A percentile compares a stretch with the other conserved stretches of the same genome.
These are phyloP conservation scores for Skeletonema costatum DNA, from an alignment of 108 stramenopile species.

Conservation along the genomic window DNA sequence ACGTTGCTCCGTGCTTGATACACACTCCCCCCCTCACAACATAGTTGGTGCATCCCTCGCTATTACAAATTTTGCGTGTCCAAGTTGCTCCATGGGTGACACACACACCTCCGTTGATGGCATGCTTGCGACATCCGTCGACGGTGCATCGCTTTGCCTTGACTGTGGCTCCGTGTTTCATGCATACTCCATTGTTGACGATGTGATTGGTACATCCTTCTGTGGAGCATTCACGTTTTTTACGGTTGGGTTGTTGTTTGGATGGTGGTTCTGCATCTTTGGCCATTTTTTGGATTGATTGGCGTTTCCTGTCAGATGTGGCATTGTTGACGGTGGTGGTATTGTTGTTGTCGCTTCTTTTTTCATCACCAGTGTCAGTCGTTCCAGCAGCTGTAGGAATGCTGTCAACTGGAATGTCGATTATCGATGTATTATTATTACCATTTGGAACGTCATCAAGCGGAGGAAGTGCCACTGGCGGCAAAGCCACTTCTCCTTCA, in stretches of 20 bases:
- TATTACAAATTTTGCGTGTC: background rate
- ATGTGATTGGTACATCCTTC: constrained; percentile 5
- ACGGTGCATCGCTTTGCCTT: background rate
- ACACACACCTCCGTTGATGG: background rate
- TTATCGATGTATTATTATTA: too few species aligned
- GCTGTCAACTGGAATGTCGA: too few species aligned
- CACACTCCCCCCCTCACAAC: background rate
- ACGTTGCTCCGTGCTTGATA: background rate
- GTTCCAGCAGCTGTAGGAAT: too few species aligned
- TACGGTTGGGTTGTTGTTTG: background rate
- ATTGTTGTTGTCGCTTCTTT: too few species aligned
- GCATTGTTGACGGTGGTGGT: background rate
- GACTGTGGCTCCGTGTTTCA: background rate
- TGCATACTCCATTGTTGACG: constrained; percentile 4
- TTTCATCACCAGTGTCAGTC: too few species aligned
- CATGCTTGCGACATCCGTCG: background rate
- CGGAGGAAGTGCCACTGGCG: too few species aligned
- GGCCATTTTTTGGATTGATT: background rate
- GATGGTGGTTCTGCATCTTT: background rate
- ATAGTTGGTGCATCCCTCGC: constrained; percentile 2
- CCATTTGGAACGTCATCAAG: too few species aligned
- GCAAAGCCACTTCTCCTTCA: too few species aligned
- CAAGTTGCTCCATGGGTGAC: background rate
- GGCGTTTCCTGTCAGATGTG: background rate
- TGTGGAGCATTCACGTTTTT: background rate